These are phyloP conservation scores for Fusarium veterinarium DNA, from an alignment of 2,329 filamentous ascomycete genomes.

Conservation along the genomic window DNA sequence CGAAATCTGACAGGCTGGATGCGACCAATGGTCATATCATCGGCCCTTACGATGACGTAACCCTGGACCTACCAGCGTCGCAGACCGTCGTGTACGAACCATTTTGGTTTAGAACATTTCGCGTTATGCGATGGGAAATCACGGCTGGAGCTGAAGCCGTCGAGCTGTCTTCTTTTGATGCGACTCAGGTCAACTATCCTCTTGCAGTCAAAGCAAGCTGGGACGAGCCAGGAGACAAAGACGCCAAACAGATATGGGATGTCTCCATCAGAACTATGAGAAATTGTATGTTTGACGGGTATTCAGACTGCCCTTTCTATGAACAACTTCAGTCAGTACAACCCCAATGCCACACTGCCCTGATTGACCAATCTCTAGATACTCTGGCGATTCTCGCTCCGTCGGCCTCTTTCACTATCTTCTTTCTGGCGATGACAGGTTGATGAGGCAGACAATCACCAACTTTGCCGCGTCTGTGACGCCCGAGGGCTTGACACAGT, in stretches of 20 bases:
- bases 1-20: neutral
- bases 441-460: neutral
- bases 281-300: conserved; percentile 4
- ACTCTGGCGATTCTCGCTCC: neutral
- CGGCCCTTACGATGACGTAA: neutral
- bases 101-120: neutral
- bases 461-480: neutral
- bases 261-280: neutral
- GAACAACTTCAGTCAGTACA: neutral
- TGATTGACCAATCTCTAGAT: neutral
- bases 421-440: fast-evolving
- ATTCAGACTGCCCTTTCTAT: conserved; percentile 3
- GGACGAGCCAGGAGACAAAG: neutral
- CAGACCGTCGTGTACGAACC: neutral
- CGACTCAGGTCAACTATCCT: neutral
- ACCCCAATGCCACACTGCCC: fast-evolving
- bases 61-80: neutral
- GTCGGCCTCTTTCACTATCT: neutral
- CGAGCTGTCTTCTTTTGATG: neutral
- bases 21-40: neutral
- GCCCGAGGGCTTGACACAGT: neutral
- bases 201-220: neutral
- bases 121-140: neutral
- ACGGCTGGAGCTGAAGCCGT: fast-evolving
- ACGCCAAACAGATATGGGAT: neutral